These are phyloP conservation scores for Verticillium nubilum DNA, from an alignment of 2,329 filamentous ascomycete species.

Conservation along the genomic window DNA sequence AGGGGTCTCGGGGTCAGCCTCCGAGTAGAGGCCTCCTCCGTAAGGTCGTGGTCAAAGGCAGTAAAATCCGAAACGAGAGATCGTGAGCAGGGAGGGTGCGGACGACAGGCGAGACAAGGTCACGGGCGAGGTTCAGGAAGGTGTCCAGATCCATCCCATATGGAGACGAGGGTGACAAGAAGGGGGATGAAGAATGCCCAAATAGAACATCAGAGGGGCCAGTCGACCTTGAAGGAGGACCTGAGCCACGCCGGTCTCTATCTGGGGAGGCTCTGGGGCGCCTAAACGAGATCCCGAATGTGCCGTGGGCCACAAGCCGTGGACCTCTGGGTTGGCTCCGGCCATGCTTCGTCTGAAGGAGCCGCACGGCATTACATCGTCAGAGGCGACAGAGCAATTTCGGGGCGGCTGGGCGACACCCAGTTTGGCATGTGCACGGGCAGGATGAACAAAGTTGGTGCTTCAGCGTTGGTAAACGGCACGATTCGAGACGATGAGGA, in stretches of 20 bases:
- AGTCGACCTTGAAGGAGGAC: neutral
- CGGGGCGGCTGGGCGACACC: neutral
- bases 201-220: neutral
- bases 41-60: neutral
- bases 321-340: neutral
- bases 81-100: neutral
- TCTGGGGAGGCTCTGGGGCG: neutral
- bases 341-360: neutral
- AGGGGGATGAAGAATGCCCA: neutral
- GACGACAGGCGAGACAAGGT: neutral
- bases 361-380: neutral
- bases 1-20: neutral
- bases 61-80: neutral
- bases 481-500: too few relatives aligned
- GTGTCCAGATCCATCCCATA: neutral
- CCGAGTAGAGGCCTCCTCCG: neutral
- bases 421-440: neutral
- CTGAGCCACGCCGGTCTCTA: neutral
- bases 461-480: neutral
- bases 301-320: neutral
- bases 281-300: neutral
- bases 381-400: neutral
- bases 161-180: neutral
- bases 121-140: neutral
- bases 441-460: neutral